Evolutionary conservation across 1,139 yeast genomes (phyloP).

Genomic region (Geotrichum restrictum): DNA sequence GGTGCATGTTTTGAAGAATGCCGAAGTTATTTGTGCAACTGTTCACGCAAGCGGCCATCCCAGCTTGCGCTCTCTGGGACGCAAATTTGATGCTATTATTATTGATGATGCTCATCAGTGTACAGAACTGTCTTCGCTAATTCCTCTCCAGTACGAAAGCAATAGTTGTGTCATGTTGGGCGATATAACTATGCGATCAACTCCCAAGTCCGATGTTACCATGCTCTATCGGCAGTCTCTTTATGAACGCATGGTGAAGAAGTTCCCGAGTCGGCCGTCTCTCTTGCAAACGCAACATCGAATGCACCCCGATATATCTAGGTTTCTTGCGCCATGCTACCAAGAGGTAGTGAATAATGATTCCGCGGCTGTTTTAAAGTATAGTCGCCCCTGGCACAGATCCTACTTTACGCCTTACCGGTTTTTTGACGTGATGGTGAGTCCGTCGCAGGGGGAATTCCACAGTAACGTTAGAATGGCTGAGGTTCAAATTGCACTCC

Average conservation of each 20-base stretch:
- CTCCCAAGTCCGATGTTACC: constrained; percentile 71
- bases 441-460: not conserved
- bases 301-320: constrained; percentile 90
- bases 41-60: constrained; percentile 94
- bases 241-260: constrained; percentile 86
- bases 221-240: constrained; percentile 78
- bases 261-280: constrained; percentile 56
- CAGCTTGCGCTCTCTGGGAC: constrained; percentile 66
- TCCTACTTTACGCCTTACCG: constrained; percentile 61
- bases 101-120: constrained; percentile 98
- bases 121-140: constrained; percentile 85
- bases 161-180: constrained; percentile 93
- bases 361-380: constrained; percentile 44
- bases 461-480: not conserved
- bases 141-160: constrained; percentile 89
- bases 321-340: constrained; percentile 83
- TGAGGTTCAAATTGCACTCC: constrained; percentile 31
- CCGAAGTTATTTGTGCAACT: constrained; percentile 87
- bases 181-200: constrained; percentile 98
- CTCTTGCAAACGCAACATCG: constrained; percentile 80
- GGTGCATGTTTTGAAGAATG: constrained; percentile 64
- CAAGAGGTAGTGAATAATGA: constrained; percentile 74
- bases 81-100: constrained; percentile 82
- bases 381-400: constrained; percentile 72
- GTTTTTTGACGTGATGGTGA: constrained; percentile 52